Evolutionary conservation across 345 rosid genomes (phyloP), one percentile per base, ranked within the genome.

Genomic region (Citropsis articulata): DNA sequence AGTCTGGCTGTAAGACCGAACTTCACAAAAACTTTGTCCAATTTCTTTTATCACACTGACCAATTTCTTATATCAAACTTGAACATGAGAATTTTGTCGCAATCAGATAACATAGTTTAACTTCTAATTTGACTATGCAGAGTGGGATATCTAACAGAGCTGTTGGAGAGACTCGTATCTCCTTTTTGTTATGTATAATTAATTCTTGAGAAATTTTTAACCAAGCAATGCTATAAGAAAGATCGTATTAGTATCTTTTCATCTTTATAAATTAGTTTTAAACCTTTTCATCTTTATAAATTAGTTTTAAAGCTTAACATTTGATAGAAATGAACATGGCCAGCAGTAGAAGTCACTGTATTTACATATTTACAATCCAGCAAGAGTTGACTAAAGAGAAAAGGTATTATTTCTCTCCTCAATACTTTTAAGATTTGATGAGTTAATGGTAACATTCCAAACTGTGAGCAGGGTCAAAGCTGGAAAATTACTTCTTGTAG

Each of bases 141-240:
- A 81, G 76, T 33, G 98, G 98, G 69, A 86, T 90, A 82, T 84
- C 88, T 68, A 95, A 92, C 78, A 91, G 97, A 81, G 92, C 95
- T 59, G 93, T 93, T 77, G 98, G 95, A 72, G 98, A 95, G 88
- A 93, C 98, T 69, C 93, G 98, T 90, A 93, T 93, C 95, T 89
- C 82, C 84, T 65, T 16, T 36, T 22, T 38, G 19, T n/a, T 36
- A 71, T 60, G 30, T 33, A 50, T 80, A 65, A 22, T 75, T 64
- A 22, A 40, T 66, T 72, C n/a, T 45, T 30, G 2, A 71, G 57
- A 45, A 48, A 48, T 64, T 40, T 55, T 71, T 12, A 71, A 59
- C 31, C 40, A 42, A 5, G 50, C 67, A 62, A 35, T 22, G 31
- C 25, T 73, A 50, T 10, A 73, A 40, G n/a, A 8, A 57, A 4